Evolutionary conservation across 1,139 yeast species (phyloP).

Genomic region (Hyphopichia burtonii): DNA sequence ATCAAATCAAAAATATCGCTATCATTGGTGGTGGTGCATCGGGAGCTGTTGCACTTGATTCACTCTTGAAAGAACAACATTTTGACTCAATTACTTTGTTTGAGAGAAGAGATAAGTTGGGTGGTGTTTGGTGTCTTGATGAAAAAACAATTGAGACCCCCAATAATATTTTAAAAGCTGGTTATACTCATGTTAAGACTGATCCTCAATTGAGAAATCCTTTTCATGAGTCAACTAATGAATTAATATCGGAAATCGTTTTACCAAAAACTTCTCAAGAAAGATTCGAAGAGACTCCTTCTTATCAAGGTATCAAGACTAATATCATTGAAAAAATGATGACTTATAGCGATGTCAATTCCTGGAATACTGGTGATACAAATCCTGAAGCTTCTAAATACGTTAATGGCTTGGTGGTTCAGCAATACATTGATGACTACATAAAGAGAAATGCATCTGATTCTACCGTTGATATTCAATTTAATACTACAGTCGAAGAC

Average conservation of each 20-base stretch:
- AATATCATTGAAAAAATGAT: conserved; percentile 44
- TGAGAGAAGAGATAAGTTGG: conserved; percentile 28
- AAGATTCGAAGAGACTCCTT: conserved; percentile 36
- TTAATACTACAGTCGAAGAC: conserved; percentile 38
- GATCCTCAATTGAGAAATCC: conserved; percentile 36
- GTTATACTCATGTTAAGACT: conserved; percentile 15
- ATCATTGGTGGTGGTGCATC: conserved; percentile 56
- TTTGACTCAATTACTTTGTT: conserved; percentile 22
- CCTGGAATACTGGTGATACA: conserved; percentile 28
- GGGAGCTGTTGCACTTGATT: conserved; percentile 45
- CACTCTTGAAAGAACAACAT: conserved; percentile 31
- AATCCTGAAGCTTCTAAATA: conserved; percentile 23
- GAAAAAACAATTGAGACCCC: conserved; percentile 20
- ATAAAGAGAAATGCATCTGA: conserved; percentile 21
- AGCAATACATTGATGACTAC: conserved; percentile 34
- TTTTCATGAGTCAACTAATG: conserved; percentile 11
- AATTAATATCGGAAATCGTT: conserved; percentile 4
- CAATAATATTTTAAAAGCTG: conserved; percentile 22
- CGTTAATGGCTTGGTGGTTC: conserved; percentile 27
- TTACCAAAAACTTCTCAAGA: conserved; percentile 13
- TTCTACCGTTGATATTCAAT: conserved; percentile 20
- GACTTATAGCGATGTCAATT: conserved; percentile 41
- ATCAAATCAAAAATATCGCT: conserved; percentile 32
- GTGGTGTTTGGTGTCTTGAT: conserved; percentile 36
- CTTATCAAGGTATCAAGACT: conserved; percentile 37